Percentiles rank a stretch among this genome's conserved stretches.
phyloP scores from a whole-genome alignment of 2,329 filamentous ascomycete genomes.

The Microthyrium microscopicum region DNA sequence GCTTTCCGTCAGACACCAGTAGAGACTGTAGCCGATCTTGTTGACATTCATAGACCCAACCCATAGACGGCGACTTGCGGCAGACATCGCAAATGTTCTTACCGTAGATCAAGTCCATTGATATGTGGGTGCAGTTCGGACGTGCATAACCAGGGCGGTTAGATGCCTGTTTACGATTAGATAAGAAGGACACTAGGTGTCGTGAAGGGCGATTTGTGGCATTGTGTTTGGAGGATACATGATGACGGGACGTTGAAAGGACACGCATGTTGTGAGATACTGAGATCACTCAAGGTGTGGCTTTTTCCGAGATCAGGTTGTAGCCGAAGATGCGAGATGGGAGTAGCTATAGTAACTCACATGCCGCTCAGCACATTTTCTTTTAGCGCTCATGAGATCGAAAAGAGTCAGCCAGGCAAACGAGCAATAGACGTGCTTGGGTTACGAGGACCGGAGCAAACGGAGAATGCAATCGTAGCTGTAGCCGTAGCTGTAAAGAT shows the following conservation, averaged over 20 bases:
- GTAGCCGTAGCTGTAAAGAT: too few species aligned
- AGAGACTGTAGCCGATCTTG: conserved; percentile 32
- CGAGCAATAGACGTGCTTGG: too few species aligned
- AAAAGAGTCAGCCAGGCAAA: too few species aligned
- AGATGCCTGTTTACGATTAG: neutral
- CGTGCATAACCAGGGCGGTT: neutral
- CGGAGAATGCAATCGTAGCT: too few species aligned
- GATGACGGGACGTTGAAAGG: neutral
- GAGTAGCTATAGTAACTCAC: too few species aligned
- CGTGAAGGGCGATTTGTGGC: neutral
- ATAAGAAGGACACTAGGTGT: neutral
- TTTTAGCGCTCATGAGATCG: too few species aligned
- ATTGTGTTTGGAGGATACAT: neutral
- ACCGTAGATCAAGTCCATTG: conserved; percentile 49
- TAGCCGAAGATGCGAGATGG: too few species aligned
- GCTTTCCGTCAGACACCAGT: too few species aligned
- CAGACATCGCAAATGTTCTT: conserved; percentile 42
- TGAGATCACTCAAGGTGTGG: neutral
- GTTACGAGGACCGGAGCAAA: too few species aligned
- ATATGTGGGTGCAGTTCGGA: conserved; percentile 46
- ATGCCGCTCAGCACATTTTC: too few species aligned
- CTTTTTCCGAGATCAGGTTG: neutral
- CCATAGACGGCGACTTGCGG: conserved; percentile 35
- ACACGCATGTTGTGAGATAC: neutral
- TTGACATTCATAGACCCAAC: conserved; percentile 60